phyloP scores from a whole-genome alignment of 139 green algal species.

The Tetraselmis chui region DNA sequence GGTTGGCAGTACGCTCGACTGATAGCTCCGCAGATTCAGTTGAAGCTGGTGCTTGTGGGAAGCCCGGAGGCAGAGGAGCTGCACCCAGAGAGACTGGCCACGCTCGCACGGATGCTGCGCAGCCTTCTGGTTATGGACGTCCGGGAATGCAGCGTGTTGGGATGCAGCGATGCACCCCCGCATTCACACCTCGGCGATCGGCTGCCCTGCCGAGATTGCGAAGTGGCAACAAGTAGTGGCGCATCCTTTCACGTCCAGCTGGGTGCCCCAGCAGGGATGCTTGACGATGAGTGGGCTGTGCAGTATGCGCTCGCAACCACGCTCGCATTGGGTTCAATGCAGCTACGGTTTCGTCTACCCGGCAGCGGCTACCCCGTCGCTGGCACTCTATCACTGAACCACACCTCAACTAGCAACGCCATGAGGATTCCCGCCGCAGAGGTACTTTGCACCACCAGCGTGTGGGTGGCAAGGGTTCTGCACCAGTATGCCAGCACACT shows the following conservation, averaged over 20 bases:
- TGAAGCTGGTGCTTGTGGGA: neutral
- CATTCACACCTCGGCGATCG: neutral
- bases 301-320: neutral
- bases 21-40: too few species aligned
- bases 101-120: neutral
- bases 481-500: neutral
- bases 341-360: neutral
- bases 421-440: conserved; percentile 43
- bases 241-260: neutral
- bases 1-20: too few species aligned
- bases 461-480: conserved; percentile 78
- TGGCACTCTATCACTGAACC: neutral
- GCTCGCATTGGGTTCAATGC: neutral
- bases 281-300: neutral
- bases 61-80: neutral
- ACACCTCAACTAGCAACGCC: neutral
- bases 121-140: neutral
- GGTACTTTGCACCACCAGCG: conserved; percentile 51
- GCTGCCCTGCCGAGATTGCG: neutral
- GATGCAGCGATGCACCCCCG: too few species aligned
- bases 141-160: neutral
- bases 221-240: neutral
- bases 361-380: too few species aligned
- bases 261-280: neutral
- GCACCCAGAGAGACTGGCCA: neutral